Conservation (phyloP, 768 basidiomycete species). For the Agaricus sinodeliciosus region DNA sequence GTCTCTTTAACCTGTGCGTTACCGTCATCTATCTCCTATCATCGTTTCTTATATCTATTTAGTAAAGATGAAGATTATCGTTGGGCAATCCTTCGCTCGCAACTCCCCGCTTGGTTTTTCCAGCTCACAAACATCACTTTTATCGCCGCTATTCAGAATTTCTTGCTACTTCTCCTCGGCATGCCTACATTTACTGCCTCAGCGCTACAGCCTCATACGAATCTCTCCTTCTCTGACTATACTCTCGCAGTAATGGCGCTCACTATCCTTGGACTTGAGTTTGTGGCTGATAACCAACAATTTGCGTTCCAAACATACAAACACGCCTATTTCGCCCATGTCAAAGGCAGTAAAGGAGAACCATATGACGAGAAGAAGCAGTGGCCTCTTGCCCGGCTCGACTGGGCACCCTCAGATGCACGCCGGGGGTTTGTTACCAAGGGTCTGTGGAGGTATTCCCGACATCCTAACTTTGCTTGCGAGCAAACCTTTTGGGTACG, state of each 20-base stretch:
- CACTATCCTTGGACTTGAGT: constrained; percentile 58
- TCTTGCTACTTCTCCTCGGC: constrained; percentile 69
- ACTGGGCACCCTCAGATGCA: constrained; percentile 60
- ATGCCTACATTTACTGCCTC: constrained; percentile 52
- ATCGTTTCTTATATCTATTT: background rate
- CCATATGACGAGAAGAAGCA: constrained; percentile 40
- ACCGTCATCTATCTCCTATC: background rate
- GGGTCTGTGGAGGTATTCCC: constrained; percentile 80
- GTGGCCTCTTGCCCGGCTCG: constrained; percentile 61
- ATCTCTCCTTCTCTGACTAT: constrained; percentile 55
- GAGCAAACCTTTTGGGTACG: constrained; percentile 86
- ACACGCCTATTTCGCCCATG: constrained; percentile 32
- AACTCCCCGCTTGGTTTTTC: constrained; percentile 38
- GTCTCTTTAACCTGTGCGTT: constrained; percentile 65
- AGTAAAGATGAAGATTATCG: constrained; percentile 90
- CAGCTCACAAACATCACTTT: constrained; percentile 50
- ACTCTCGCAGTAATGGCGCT: constrained; percentile 54
- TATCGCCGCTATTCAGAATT: constrained; percentile 74
- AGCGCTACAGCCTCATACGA: constrained; percentile 44
- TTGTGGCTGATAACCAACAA: constrained; percentile 88
- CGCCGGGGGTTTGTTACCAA: constrained; percentile 79
- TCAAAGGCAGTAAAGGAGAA: constrained; percentile 25
- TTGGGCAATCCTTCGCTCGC: constrained; percentile 70
- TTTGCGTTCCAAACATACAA: constrained; percentile 82
- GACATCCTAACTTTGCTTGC: constrained; percentile 91